phyloP scores from a whole-genome alignment of 495 filamentous ascomycete species.

The Rhypophila decipiens region DNA sequence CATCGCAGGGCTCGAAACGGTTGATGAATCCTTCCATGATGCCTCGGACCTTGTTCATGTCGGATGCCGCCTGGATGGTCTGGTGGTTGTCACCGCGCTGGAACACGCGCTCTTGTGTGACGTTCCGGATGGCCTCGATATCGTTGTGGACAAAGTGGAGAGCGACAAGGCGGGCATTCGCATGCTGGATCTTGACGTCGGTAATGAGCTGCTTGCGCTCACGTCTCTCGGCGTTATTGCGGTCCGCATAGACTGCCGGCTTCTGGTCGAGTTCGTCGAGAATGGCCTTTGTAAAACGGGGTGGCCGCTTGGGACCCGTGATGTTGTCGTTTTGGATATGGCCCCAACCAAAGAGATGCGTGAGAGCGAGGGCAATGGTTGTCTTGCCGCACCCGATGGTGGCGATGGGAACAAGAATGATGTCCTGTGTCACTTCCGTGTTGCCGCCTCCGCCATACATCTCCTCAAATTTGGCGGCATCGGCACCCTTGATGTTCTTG shows the following conservation, averaged over 20 bases:
- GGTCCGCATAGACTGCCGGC: constrained; percentile 80
- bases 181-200: constrained; percentile 58
- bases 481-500: constrained; percentile 76
- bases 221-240: constrained; percentile 86
- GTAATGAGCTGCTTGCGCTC: constrained; percentile 82
- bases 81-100: constrained; percentile 93
- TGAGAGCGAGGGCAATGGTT: constrained; percentile 76
- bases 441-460: constrained; percentile 16
- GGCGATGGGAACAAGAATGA: constrained; percentile 80
- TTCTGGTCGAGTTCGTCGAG: constrained; percentile 49
- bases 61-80: constrained; percentile 79
- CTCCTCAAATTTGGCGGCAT: constrained; percentile 46
- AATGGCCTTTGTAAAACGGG: constrained; percentile 63
- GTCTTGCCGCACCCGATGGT: constrained; percentile 97
- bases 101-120: constrained; percentile 76
- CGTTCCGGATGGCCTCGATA: constrained; percentile 56
- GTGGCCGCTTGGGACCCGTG: constrained; percentile 63
- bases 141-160: constrained; percentile 83
- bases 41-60: constrained; percentile 60
- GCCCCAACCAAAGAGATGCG: constrained; percentile 83
- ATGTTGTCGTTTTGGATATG: constrained; percentile 98
- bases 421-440: constrained; percentile 49
- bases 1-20: constrained; percentile 74
- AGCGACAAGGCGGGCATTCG: constrained; percentile 71
- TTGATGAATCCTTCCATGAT: constrained; percentile 95